Base-by-base conservation (phyloP, 2,329 filamentous ascomycete species). In the Phaeosphaeriaceae sp. region DNA sequence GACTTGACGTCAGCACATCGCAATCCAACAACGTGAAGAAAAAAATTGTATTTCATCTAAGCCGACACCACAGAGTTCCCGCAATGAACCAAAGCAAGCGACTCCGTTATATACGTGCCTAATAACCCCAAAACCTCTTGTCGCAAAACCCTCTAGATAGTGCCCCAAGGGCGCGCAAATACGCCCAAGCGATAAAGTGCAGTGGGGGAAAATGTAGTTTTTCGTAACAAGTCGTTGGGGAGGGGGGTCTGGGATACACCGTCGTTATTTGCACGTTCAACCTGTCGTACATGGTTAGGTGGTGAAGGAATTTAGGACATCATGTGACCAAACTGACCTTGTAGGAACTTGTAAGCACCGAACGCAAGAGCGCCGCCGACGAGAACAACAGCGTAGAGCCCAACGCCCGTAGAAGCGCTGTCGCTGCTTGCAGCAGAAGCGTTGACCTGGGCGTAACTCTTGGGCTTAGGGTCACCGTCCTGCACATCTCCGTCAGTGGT, bases 341-440 rank as follows among this genome's bases (percentile, higher is more conserved):
- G 86, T 65, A 95, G 75, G 81, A 94, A 96, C 77, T 92, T 87
- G 82, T 93, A 97, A 66, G 83, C 89, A 64, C 83, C 83, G 79
- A 90, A 97, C 57, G 90, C 91, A 55, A 85, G 74, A 40, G 85
- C 81, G 61, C 87, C 92, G 65, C 91, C 91, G 60, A 93, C 72
- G 62, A 96, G 80, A 66, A 97, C 75, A 63, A 96, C 64, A 52
- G 86, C 89, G 79, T 97, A 97, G 64, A 95, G 80, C 52, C 87
- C 89, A 60, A 95, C 79, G 67, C 92, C 90, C 51, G 92, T 64
- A 61, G 87, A 83, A 44, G 82, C 75, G 40, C 73, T 74, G 41
- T 74, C 72, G 47, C 72, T 77, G 56, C 79, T 76, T 57, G 79
- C 76, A 17, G 63, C 46, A 61, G 79, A 76, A 46, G 82, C 67